Evolutionary conservation across 768 basidiomycete species (phyloP), one percentile per base, ranked within the genome.

Genomic region (Sutorius australiensis): DNA sequence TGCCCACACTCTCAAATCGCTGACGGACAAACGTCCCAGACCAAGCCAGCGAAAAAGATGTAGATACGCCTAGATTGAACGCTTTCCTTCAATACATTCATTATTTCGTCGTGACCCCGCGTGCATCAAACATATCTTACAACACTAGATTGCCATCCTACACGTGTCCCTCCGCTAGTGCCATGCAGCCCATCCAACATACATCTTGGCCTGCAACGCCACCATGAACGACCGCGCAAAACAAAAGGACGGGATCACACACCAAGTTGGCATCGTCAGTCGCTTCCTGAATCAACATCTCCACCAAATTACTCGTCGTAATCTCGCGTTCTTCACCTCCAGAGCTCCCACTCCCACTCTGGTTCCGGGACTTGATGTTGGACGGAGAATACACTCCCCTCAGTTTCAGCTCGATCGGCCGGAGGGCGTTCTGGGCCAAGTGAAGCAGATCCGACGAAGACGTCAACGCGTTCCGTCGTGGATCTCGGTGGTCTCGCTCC

Each of bases 281-380:
- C 14, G 97, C 92, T 66, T 97, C 91, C 62, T 91, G 86, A 52
- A 98, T 95, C 50, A 98, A 74, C 63, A 86, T 79, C 65, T 98
- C 92, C 52, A 98, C 97, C 45, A 98, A 77, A 71, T 91, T 94
- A 54, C 83, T 87, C 17, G 89, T 90, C 30, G 89, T 83, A 57
- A 80, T 80, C 49, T 77, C 75, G 53, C 70, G 71, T 42, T 75
- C 73, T 3, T 67, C 69, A 2, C 50, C 59, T 6, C 30, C 48
- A 6, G 66, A 58, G 24, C 65, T 51, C 24, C 60, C 63, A n/a
- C 59, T 62, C 4, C 68, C 64, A 5, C 57, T 45, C 10, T 65
- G 56, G 32, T 53, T 61, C 39, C 75, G 74, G 51, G 78, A 77
- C 59, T 72, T 80, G 53, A 64, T 58, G 48, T 62, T 71, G 28